Percentiles rank a stretch among this genome's conserved stretches.
Conservation (phyloP, 164 flowering plant species). For the Dillenia suffruticosa region DNA sequence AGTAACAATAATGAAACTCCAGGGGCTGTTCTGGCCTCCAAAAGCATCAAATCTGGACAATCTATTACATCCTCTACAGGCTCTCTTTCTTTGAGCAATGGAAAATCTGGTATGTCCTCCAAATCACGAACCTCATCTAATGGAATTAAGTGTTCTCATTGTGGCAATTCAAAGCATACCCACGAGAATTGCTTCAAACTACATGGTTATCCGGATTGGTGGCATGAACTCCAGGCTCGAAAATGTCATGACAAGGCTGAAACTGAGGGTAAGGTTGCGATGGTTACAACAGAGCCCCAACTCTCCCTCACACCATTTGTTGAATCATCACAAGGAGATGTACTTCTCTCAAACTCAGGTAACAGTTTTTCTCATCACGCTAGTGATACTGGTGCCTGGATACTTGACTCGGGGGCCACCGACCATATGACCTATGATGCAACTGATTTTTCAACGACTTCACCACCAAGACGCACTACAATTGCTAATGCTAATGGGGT, state of each 20-base stretch:
- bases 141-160: constrained; percentile 10
- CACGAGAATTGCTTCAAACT: constrained; percentile 9
- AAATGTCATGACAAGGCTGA: not conserved
- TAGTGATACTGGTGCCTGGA: constrained; percentile 1
- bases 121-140: not conserved
- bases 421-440: constrained; percentile 12
- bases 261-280: not conserved
- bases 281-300: constrained; percentile 2
- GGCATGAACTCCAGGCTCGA: constrained; percentile 5
- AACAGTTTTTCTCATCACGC: not conserved
- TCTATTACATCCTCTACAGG: not conserved
- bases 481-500: constrained; percentile 3
- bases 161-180: constrained; percentile 8
- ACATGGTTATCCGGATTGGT: constrained; percentile 21
- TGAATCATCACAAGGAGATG: too few species aligned
- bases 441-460: not conserved
- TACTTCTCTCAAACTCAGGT: not conserved
- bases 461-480: not conserved
- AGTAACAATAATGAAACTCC: not conserved
- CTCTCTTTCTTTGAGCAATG: not conserved
- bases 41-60: not conserved
- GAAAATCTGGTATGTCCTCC: not conserved
- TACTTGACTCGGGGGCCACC: constrained; percentile 6
- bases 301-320: constrained; percentile 4
- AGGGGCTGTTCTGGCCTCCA: not conserved